Evolutionary conservation across 352 stramenopile genomes (phyloP), one percentile per base, ranked within the genome.

Genomic region (Globisporangium lucens): DNA sequence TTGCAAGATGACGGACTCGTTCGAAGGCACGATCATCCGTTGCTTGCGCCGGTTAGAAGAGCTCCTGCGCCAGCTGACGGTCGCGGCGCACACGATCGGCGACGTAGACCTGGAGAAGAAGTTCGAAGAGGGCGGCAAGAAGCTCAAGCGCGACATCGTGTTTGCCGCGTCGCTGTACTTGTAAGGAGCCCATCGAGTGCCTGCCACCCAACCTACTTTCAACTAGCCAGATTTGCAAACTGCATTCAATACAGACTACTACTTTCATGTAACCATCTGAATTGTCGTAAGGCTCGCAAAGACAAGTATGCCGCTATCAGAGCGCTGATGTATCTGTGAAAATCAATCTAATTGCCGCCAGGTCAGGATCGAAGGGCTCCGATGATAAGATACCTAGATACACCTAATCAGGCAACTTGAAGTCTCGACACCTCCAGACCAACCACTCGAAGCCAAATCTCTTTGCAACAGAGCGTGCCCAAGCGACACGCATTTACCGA

Each of bases 121-220:
- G 78, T 99, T 99, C 69, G 93, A 98, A 38, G 94, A 98, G 67
- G 97, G 95, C 52, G 89, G 94, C 70, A 97, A 98, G 73, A 95
- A 98, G 65, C 96, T 99, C 72, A 98, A 99, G 79, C 92, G 98
- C 61, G 98, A 99, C 73, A 99, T 99, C 78, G 97, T 99, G 13
- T 99, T 99, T 89, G 97, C 91, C n/a, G 97, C 94, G 57, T 99
- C 96, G 46, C 82, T 99, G 35, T 99, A 99, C 73, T 75, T 99
- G 65, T 99, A 95, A 61, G 46, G 27, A 41, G 51, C 3, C 10
- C 41, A 20, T 29, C 53, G 53, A 59, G 7, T 43, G 27, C 15
- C 24, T 24, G 24, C 53, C 12, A 1, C 17, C n/a, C 10, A 58
- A 59, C 15, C 9, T 33, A 36, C 53, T 46, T 24, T 22, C 29